Base-by-base conservation (phyloP, 305 asterid genomes). In the Fraxinus dipetala region DNA sequence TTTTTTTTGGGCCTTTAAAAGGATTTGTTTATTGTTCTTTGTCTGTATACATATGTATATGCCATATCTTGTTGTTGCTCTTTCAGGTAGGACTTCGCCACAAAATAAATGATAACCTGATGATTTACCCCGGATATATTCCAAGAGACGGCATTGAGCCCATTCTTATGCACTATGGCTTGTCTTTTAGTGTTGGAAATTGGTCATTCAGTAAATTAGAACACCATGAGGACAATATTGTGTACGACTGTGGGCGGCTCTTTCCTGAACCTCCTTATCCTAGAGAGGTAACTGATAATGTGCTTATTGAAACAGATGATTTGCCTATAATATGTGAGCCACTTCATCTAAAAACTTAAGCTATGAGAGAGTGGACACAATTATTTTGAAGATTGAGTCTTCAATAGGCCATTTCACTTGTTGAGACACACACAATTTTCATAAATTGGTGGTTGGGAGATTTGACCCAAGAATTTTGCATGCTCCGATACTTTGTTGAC, bases 211-310 rank as follows among this genome's bases (percentile, higher is more conserved):
- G 92, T 86, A 96, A 94, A 89, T 83, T 91, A 80, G 84, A 90
- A 14, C 99, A 92, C 84, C 98, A 94, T 38, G 94, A 93, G 67
- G 98, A 96, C 83, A 86, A 67, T 75, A 93, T 96, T 82, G 98
- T 96, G 84, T 92, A 94, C 82, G 97, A 91, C 43, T 96, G 99
- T 82, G 94, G 94, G 4, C 94, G 92, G 26, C 95, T 94, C 75
- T 96, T 96, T 88, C 98, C 97, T 1, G 98, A 95, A 80, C 98
- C 99, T 78, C 99, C 98, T 77, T 95, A 92, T 85, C 99, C 99
- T 77, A 87, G 91, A 88, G 97, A 93, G 94, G 99, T 96, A 90
- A 20, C 73, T 36, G 7, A 36, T 61, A 28, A 28, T 67, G 61
- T 54, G 6, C 76, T 40, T 65, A 22, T 35, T 70, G 76, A 13